Conservation (phyloP, 805 yeast species). For the Candida nanaspora region DNA sequence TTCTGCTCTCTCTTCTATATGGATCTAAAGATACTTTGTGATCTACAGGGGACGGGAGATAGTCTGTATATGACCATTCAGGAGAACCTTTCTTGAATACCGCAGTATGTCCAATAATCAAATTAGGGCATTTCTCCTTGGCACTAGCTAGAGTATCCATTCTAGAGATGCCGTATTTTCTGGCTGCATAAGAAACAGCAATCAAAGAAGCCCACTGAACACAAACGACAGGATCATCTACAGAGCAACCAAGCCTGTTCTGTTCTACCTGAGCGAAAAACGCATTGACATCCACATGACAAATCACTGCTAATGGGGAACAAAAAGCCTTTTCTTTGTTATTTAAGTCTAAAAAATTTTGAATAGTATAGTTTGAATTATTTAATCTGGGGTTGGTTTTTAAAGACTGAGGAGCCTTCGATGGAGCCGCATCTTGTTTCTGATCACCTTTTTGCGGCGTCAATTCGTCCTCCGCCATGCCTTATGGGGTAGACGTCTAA, state of each 20-base stretch:
- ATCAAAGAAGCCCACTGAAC: constrained; percentile 89
- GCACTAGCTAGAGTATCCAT: constrained; percentile 72
- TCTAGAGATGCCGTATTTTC: constrained; percentile 73
- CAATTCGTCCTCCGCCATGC: no score
- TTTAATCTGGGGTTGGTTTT: constrained; percentile 2
- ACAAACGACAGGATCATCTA: constrained; percentile 82
- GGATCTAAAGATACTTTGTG: constrained; percentile 91
- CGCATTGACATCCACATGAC: constrained; percentile 88
- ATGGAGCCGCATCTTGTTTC: background rate
- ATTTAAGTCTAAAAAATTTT: constrained; percentile 41
- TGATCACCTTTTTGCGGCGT: no score
- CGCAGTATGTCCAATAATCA: constrained; percentile 86
- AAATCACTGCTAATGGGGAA: constrained; percentile 72
- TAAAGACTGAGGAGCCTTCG: background rate
- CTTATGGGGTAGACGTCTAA: no score
- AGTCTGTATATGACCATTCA: constrained; percentile 65
- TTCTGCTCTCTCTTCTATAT: constrained; percentile 79
- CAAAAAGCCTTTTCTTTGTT: constrained; percentile 40
- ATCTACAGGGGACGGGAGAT: constrained; percentile 48
- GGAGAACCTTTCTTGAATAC: constrained; percentile 84
- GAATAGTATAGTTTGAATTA: constrained; percentile 39
- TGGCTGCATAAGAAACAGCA: constrained; percentile 87
- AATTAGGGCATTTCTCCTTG: constrained; percentile 61
- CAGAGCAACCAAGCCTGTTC: constrained; percentile 55
- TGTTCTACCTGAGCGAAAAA: constrained; percentile 95